A percentile compares a stretch with the other conserved stretches of the same genome.
Evolutionary conservation across 345 rosid genomes (phyloP).

Genomic region (Leavenworthia alabamica): DNA sequence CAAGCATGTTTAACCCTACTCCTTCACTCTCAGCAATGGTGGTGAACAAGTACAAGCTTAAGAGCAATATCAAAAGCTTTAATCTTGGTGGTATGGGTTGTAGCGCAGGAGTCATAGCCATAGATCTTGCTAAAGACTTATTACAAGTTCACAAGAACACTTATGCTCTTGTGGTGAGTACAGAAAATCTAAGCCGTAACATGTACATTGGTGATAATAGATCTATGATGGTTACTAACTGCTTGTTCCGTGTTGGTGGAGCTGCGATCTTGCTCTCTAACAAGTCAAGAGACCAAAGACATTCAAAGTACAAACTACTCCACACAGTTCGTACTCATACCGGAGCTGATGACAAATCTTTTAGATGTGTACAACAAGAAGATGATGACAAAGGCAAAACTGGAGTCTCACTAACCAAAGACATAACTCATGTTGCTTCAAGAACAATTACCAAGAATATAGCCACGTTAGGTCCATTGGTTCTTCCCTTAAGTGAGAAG

Average conservation of each 20-base stretch:
- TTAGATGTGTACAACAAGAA: constrained; percentile 70
- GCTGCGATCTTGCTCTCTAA: constrained; percentile 71
- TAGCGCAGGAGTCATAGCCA: constrained; percentile 27
- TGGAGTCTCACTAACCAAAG: constrained; percentile 77
- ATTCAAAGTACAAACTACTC: constrained; percentile 71
- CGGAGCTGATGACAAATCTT: constrained; percentile 81
- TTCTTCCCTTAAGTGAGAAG: constrained; percentile 78
- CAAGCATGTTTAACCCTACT: constrained; percentile 22
- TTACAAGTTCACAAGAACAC: constrained; percentile 54
- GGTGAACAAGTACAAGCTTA: constrained; percentile 29
- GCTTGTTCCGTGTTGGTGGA: constrained; percentile 75
- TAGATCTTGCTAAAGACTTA: constrained; percentile 26
- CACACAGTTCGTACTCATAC: constrained; percentile 78
- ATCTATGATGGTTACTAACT: constrained; percentile 73
- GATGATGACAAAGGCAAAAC: constrained; percentile 66
- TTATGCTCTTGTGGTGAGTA: constrained; percentile 69
- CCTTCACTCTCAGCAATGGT: constrained; percentile 30
- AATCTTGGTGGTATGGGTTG: constrained; percentile 33
- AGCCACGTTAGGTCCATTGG: constrained; percentile 73
- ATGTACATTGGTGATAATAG: constrained; percentile 76
- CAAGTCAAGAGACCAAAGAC: constrained; percentile 39
- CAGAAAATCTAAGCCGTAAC: constrained; percentile 71
- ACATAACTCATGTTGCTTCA: constrained; percentile 68
- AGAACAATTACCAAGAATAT: constrained; percentile 70
- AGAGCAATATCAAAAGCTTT: constrained; percentile 16